Base-by-base conservation (phyloP, 2,329 filamentous ascomycete genomes). In the Ascochyta lentis region DNA sequence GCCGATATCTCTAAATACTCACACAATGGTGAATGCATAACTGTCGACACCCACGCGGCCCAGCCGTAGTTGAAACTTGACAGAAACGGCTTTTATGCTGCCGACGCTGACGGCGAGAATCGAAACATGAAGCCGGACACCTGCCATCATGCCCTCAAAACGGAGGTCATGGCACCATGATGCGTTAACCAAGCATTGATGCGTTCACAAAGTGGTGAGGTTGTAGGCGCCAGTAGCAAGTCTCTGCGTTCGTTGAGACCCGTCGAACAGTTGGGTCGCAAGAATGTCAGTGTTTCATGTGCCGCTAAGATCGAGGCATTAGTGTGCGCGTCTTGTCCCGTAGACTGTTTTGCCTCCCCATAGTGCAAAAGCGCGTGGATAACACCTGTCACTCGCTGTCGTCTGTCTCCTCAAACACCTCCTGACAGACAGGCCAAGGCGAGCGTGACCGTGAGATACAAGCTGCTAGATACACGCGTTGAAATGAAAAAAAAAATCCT, bases 201-300 rank as follows among this genome's bases (percentile, higher is more conserved):
- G 27, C 26, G 26, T 12, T 8, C 8, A 26, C 8, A 19, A 19
- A 6, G 8, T 33, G 23, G 23, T 2, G 6, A 22, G 37, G 12
- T 19, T 24, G 6, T 37, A 31, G 35, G 37, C 29, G 26, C 31
- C 24, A 9, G 16, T 43, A 5, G 13, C 16, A 19, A 38, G 13
- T 46, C 29, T 45, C 22, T 48, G 31, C n/a, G 37, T 12, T 45
- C n/a, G 27, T 42, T 22, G 13, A 49, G 53, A 38, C 29, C 27
- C 34, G 29, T 49, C 12, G 31, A 29, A 42, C 45, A 50, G 44
- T 34, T 34, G 23, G 34, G 44, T 27, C n/a, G 29, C 27, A 27
- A 34, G 55, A 37, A 46, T 64, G 61, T 66, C 60, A 60, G 53
- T 57, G 67, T 70, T 68, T 70, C 66, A 67, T 27, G 42, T 50